Evolutionary conservation across 345 rosid genomes (phyloP), one percentile per base, ranked within the genome.

Genomic region (Schrenkiella parvula): DNA sequence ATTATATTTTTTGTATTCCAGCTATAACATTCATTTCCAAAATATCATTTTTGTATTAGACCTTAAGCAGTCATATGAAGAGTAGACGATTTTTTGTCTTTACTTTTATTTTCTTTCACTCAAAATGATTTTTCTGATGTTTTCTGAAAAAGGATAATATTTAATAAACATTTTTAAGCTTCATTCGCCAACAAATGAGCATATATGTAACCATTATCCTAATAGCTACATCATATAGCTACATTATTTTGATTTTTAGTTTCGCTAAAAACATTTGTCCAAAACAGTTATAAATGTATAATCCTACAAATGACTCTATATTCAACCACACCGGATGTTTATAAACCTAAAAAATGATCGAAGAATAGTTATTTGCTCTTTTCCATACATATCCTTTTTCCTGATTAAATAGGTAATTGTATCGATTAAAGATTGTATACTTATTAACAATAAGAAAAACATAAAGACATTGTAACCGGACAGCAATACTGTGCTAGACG

Each of bases 401-500:
- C 43, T 1, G 22, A 29, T 13, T 10, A 32, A 34, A 69, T 28
- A 37, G 26, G n/a, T 60, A 37, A 41, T 43, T 50, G 10, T 44
- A 25, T 4, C 8, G 11, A 28, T 21, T 41, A 0, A 61, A 39
- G 3, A 3, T 18, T 51, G 38, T 34, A 22, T 47, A 34, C 14
- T 55, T 8, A 19, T 26, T 26, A 26, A 6, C 7, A 46, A 26
- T 26, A 47, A 35, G 68, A 48, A 25, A 32, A 54, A 28, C 1
- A 31, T 5, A 15, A 28, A 55, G 6, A 73, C 26, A 19, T 28
- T 44, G 44, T 31, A 58, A 31, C 64, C 64, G 26, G 78, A 52
- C 64, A 75, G 69, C 70, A 75, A 39, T 41, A 22, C 69, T 13
- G 64, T 75, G 79, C 64, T 5, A 44, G 26, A 53, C 64, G 70